phyloP scores from a whole-genome alignment of 2,329 filamentous ascomycete species.

The Zasmidium angulare region DNA sequence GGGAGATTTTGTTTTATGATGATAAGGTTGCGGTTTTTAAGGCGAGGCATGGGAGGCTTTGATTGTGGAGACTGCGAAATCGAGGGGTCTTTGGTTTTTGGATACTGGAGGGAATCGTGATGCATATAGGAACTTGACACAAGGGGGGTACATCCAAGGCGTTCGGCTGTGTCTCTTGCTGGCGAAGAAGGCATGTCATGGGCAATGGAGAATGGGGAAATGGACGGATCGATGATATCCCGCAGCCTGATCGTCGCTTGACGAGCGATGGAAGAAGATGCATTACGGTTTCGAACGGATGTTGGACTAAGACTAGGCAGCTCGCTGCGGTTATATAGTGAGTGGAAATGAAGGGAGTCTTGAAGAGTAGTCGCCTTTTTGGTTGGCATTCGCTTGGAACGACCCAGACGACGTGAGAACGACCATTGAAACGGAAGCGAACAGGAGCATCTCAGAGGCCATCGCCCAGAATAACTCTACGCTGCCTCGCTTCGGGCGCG shows the following conservation, averaged over 20 bases:
- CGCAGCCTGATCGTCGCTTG: not conserved
- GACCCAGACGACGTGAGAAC: not conserved
- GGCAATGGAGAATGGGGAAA: not conserved
- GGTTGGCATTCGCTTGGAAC: too few species aligned
- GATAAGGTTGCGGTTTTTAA: slow-evolving; percentile 81
- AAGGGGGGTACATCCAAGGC: not conserved
- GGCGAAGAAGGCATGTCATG: too few species aligned
- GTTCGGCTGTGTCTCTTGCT: too few species aligned
- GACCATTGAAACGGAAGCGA: too few species aligned
- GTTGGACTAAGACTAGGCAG: not conserved
- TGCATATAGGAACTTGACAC: not conserved
- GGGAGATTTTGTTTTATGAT: slow-evolving; percentile 82
- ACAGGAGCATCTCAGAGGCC: not conserved
- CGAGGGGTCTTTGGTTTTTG: not conserved
- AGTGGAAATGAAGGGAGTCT: not conserved
- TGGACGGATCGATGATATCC: not conserved
- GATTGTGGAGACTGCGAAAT: too few species aligned
- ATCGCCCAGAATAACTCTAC: not conserved
- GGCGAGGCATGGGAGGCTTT: slow-evolving; percentile 61
- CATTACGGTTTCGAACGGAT: too few species aligned
- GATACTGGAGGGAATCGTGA: not conserved
- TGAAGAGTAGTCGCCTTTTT: not conserved
- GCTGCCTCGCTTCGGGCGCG: too few species aligned
- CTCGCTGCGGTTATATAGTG: not conserved
- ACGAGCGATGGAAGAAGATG: too few species aligned